phyloP scores from a whole-genome alignment of 2,329 filamentous ascomycete species.

The Chalaropsis ovoidea region DNA sequence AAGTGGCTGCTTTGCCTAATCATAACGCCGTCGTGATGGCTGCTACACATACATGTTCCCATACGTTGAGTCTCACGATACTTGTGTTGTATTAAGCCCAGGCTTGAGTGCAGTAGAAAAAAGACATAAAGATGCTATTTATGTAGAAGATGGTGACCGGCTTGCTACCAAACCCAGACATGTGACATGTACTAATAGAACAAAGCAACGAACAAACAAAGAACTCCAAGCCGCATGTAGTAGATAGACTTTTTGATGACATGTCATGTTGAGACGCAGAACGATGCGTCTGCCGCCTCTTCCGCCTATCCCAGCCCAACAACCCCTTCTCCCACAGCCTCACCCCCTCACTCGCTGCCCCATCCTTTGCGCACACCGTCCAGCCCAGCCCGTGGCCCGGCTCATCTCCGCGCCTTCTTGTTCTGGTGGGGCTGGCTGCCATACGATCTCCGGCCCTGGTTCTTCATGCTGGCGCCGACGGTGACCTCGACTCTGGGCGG shows the following conservation, averaged over 20 bases:
- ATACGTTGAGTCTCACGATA: neutral
- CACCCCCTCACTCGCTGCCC: neutral
- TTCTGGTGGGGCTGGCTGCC: slow-evolving; percentile 60
- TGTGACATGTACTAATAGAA: slow-evolving; percentile 5
- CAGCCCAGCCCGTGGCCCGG: neutral
- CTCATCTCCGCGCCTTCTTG: slow-evolving; percentile 36
- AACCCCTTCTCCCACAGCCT: neutral
- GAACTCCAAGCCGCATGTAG: slow-evolving; percentile 19
- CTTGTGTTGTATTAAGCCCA: neutral
- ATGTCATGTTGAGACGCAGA: slow-evolving; percentile 9
- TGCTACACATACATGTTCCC: too few species aligned
- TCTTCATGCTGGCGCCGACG: slow-evolving; percentile 69
- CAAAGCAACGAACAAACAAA: slow-evolving; percentile 20
- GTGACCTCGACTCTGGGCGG: slow-evolving; percentile 75
- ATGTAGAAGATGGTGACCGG: neutral
- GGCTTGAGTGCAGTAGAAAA: neutral
- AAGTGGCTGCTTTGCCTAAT: neutral
- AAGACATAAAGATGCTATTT: neutral
- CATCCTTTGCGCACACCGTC: slow-evolving; percentile 15
- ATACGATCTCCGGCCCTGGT: slow-evolving; percentile 60
- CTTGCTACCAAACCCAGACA: neutral
- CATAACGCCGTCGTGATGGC: neutral
- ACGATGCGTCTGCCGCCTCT: neutral
- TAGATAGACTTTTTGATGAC: slow-evolving; percentile 20
- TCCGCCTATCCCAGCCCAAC: neutral